Base-by-base conservation (phyloP, 345 rosid genomes). In the Eucalyptus tenuipes region DNA sequence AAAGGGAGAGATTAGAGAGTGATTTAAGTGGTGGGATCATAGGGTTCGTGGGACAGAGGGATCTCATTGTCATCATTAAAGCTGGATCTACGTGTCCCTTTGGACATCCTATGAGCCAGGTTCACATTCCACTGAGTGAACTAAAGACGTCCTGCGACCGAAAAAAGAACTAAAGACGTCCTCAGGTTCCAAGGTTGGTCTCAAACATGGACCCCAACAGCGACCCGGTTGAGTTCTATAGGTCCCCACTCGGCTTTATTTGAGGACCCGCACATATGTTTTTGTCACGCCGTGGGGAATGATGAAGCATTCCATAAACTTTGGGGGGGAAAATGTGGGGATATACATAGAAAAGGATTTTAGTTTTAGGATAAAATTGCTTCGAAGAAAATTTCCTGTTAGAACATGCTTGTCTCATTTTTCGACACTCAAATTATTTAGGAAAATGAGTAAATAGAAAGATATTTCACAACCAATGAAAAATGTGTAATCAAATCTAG, bases 51-150 rank as follows among this genome's bases (percentile, higher is more conserved):
- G 93, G 93, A 75, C 92, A 87, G 90, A 87, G 87, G 90, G 15
- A 90, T 91, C 91, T 92, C 89, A 71, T 90, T 90, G 49, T 93
- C 96, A 93, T 88, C 94, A 93, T 93, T 93, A 89, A 90, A 75
- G 88, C 89, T 89, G 40, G 90, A 92, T 86, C 92, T 88, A 80
- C 89, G 22, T 66, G 88, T 81, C 6, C 84, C 88, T 85, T 44
- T 42, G 1, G 42, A 44, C 8, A 47, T 85, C 89, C 84, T 52
- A 68, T 12, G 18, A 18, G 12, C 50, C 86, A 55, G 3, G 2
- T 84, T 48, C 82, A 3, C 8, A 17, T 45, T 64, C 45, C 81
- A 37, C 81, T 10, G 13, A 37, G 81, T 71, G 81, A 37, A 10
- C 27, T 18, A 71, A 71, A 3, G 66, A 25, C 66, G n/a, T 64